Evolutionary conservation across 2,329 filamentous ascomycete genomes (phyloP).

Genomic region (Fusarium secorum): DNA sequence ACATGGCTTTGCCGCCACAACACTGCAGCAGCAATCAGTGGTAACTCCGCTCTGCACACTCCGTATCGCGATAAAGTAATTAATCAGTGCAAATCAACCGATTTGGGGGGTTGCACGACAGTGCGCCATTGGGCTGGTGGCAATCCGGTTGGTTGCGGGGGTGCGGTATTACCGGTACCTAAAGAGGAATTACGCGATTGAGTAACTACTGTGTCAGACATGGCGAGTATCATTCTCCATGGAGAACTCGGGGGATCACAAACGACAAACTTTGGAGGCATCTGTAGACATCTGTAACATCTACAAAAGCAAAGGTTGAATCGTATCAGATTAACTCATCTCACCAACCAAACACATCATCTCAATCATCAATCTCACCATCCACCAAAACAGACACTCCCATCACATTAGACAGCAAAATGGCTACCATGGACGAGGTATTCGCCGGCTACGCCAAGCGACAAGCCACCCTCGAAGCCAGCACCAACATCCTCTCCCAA

Average conservation of each 20-base stretch:
- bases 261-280: rapidly evolving
- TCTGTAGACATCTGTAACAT: background rate
- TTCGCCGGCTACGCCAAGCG: constrained; percentile 49
- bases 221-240: background rate
- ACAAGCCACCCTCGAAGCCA: constrained; percentile 37
- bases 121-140: background rate
- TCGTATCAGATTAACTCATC: background rate
- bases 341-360: background rate
- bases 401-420: too few relatives aligned
- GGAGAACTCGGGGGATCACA: rapidly evolving
- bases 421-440: constrained; percentile 55
- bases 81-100: rapidly evolving
- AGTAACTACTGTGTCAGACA: background rate
- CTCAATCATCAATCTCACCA: background rate
- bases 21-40: background rate
- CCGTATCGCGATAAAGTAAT: rapidly evolving
- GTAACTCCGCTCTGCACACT: rapidly evolving
- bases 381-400: background rate
- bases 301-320: constrained; percentile 8
- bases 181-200: constrained; percentile 15
- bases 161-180: background rate
- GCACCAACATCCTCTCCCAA: constrained; percentile 34
- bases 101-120: too few relatives aligned
- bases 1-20: rapidly evolving
- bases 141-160: background rate